Evolutionary conservation across 2,329 filamentous ascomycete genomes (phyloP).

Genomic region (Cytospora piceae): DNA sequence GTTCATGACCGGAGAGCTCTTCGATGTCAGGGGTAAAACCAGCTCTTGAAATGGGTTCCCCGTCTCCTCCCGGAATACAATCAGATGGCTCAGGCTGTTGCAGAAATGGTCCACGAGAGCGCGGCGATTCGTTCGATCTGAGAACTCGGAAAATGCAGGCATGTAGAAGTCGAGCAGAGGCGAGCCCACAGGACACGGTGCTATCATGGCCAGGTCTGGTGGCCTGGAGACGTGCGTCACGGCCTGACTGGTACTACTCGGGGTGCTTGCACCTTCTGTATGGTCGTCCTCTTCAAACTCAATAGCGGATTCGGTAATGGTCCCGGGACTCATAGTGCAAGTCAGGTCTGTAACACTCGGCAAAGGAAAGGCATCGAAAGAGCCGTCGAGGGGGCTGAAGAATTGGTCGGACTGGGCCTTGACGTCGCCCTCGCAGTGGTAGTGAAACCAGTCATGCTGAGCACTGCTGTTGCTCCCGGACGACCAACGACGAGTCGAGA

Average conservation of each 20-base stretch:
- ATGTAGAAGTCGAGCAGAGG: constrained; percentile 55
- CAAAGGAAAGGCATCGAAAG: constrained; percentile 26
- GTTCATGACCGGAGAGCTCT: constrained; percentile 68
- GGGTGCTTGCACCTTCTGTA: constrained; percentile 1
- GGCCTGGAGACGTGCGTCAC: constrained; percentile 36
- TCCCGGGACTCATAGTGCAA: constrained; percentile 10
- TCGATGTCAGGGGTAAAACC: constrained; percentile 61
- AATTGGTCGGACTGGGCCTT: constrained; percentile 24
- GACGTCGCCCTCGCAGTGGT: neutral
- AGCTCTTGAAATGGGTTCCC: constrained; percentile 67
- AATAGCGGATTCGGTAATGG: constrained; percentile 15
- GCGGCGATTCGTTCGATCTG: constrained; percentile 56
- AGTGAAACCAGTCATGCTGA: constrained; percentile 25
- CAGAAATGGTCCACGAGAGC: constrained; percentile 65
- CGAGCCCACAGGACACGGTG: constrained; percentile 44
- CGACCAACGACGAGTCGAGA: constrained; percentile 36
- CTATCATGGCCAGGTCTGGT: constrained; percentile 47
- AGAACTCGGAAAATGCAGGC: constrained; percentile 62
- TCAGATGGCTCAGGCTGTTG: constrained; percentile 66
- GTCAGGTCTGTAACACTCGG: constrained; percentile 20
- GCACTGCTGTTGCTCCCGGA: constrained; percentile 23
- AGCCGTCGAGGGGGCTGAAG: constrained; percentile 27
- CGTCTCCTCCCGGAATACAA: constrained; percentile 65
- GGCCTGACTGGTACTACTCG: constrained; percentile 16
- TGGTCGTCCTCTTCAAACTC: constrained; percentile 29